Base-by-base conservation (phyloP, 1,284 basidiomycete species). In the Butyriboletus appendiculatus region DNA sequence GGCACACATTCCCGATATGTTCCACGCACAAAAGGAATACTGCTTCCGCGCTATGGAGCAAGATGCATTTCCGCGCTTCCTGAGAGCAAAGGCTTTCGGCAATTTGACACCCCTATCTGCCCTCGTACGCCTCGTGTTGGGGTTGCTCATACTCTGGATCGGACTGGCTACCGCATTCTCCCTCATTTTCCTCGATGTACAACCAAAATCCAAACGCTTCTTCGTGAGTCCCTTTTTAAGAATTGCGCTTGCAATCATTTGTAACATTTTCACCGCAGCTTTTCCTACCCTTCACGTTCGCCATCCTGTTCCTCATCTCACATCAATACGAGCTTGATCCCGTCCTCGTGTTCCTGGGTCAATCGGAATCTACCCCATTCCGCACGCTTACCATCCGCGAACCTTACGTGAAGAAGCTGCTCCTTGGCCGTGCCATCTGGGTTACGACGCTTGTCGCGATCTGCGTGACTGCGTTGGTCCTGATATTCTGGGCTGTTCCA, bases 291-390 rank as follows among this genome's bases (percentile, higher is more conserved):
- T 98, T 97, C 72, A 79, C 89, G n/a, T 73, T 98, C 62, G 93
- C 96, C 48, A 78, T 92, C 63, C 85, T 96, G 61, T 89, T 92
- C 75, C 83, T 99, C 57, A 81, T 98, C 53, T 92, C 94, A 22
- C 93, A 97, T 67, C 92, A 96, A 73, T 99, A 99, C 75, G 94
- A 96, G 71, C 86, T 98, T 52, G 96, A 98, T 71, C 96, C 96
- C 4, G 77, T 98, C 62, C 86, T 92, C 61, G 85, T 94, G 57
- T 92, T 94, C 77, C 72, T 93, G 60, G 84, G 85, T 52, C 89
- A 92, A 69, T 92, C 90, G 41, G 92, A 94, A 71, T 92, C 92
- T 20, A 93, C 94, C 14, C 95, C 96, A 3, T 98, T 98, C 84
- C 85, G 91, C 51, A 90, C 92, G 7, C 87, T 98, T 50, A 80